Evolutionary conservation across 2,329 filamentous ascomycete genomes (phyloP).

Genomic region (Aspergillus novofumigatus): DNA sequence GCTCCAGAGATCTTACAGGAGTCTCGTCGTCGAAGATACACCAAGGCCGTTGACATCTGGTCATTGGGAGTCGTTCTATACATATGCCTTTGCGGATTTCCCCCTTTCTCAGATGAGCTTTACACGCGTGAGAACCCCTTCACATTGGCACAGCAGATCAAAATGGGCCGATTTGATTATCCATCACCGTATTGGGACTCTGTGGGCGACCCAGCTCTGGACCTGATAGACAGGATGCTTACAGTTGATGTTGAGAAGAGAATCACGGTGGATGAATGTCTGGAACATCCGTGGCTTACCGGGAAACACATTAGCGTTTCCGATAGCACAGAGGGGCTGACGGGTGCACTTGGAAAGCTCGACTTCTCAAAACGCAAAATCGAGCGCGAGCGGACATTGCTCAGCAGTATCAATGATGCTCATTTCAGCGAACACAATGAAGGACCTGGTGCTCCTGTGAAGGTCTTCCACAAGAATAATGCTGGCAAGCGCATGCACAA

Average conservation of each 20-base stretch:
- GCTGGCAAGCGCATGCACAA: constrained; percentile 45
- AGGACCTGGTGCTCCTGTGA: constrained; percentile 57
- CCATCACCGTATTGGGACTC: constrained; percentile 95
- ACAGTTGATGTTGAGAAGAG: constrained; percentile 79
- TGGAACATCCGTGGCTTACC: constrained; percentile 86
- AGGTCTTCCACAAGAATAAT: constrained; percentile 71
- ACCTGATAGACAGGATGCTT: constrained; percentile 93
- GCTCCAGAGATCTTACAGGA: constrained; percentile 92
- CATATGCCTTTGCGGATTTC: constrained; percentile 94
- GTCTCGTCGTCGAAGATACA: constrained; percentile 78
- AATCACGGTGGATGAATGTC: constrained; percentile 84
- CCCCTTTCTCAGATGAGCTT: constrained; percentile 93
- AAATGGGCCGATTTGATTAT: constrained; percentile 83
- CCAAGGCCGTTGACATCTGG: constrained; percentile 93
- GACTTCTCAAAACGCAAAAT: constrained; percentile 81
- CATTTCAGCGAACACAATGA: constrained; percentile 56
- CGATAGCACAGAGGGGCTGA: constrained; percentile 89
- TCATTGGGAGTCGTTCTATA: constrained; percentile 96
- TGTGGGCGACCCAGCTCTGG: constrained; percentile 79
- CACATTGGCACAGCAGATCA: constrained; percentile 83
- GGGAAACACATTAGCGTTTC: constrained; percentile 57
- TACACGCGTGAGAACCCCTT: constrained; percentile 78
- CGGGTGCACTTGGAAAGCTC: constrained; percentile 75
- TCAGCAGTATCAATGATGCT: constrained; percentile 77
- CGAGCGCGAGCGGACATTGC: constrained; percentile 75